phyloP scores from a whole-genome alignment of 108 stramenopile genomes.

The Stephanodiscus triporus region DNA sequence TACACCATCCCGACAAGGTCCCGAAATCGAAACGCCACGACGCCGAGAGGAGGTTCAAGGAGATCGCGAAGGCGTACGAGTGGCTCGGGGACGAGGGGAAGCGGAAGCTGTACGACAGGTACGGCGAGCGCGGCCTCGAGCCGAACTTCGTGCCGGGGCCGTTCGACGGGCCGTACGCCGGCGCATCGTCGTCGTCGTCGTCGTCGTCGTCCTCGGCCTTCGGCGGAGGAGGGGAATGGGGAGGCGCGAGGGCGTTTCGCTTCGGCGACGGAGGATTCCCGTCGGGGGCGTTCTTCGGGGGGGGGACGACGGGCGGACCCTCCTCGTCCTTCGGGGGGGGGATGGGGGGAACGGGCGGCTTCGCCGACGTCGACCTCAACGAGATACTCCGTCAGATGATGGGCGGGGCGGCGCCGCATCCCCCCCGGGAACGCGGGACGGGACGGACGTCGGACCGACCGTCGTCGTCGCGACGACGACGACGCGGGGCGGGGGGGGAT shows the following conservation, averaged over 20 bases:
- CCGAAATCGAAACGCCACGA: conserved; percentile 34
- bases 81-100: conserved; percentile 91
- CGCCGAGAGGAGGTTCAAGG: conserved; percentile 87
- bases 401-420: conserved; percentile 32
- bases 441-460: too few relatives aligned
- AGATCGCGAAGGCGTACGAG: conserved; percentile 94
- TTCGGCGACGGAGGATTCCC: conserved; percentile 25
- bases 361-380: conserved; percentile 44
- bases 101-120: conserved; percentile 89
- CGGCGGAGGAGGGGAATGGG: conserved; percentile 16
- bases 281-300: conserved; percentile 11
- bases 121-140: conserved; percentile 88
- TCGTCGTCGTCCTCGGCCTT: neutral
- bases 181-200: neutral
- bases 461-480: too few relatives aligned
- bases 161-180: conserved; percentile 22
- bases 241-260: conserved; percentile 21
- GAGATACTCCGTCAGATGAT: conserved; percentile 57
- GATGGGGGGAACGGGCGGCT: conserved; percentile 26
- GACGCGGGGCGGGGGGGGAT: neutral
- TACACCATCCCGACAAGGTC: conserved; percentile 95
- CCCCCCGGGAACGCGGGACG: too few relatives aligned
- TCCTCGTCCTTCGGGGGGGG: conserved; percentile 10
- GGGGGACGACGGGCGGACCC: conserved; percentile 47
- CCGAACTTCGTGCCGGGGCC: conserved; percentile 54